Evolutionary conservation across 2,329 filamentous ascomycete species (phyloP).

Genomic region (Fusarium lyarnte): DNA sequence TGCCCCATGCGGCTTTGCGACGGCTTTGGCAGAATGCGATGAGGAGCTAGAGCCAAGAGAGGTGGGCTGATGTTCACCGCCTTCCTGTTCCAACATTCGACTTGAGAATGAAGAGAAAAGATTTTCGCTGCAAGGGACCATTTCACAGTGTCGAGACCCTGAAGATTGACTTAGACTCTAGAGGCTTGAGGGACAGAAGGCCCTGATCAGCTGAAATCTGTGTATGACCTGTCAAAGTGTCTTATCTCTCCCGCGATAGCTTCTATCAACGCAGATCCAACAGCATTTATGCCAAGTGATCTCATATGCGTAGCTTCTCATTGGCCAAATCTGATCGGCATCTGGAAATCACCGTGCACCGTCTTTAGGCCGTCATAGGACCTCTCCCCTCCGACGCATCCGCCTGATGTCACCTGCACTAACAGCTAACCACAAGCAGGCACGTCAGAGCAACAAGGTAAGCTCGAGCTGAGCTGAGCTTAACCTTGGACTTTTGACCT

Average conservation of each 20-base stretch:
- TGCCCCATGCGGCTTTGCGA: constrained; percentile 15
- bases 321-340: constrained; percentile 31
- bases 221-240: constrained; percentile 6
- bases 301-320: constrained; percentile 17
- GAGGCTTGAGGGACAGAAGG: neutral
- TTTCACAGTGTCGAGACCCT: neutral
- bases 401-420: constrained; percentile 37
- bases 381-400: constrained; percentile 34
- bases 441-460: neutral
- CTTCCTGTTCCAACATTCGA: constrained; percentile 19
- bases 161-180: neutral
- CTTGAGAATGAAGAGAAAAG: neutral
- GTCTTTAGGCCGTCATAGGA: constrained; percentile 37
- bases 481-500: constrained; percentile 19
- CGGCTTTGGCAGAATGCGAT: constrained; percentile 27
- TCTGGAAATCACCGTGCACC: constrained; percentile 14
- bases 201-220: constrained; percentile 15
- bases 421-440: constrained; percentile 23
- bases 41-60: neutral
- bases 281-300: constrained; percentile 21
- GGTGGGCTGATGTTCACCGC: constrained; percentile 39
- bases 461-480: constrained; percentile 3
- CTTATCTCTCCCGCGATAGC: constrained; percentile 7
- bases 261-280: constrained; percentile 14
- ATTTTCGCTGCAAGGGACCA: neutral